phyloP scores from a whole-genome alignment of 371 early-diverging fungal genomes.

The Mortierella sp. region DNA sequence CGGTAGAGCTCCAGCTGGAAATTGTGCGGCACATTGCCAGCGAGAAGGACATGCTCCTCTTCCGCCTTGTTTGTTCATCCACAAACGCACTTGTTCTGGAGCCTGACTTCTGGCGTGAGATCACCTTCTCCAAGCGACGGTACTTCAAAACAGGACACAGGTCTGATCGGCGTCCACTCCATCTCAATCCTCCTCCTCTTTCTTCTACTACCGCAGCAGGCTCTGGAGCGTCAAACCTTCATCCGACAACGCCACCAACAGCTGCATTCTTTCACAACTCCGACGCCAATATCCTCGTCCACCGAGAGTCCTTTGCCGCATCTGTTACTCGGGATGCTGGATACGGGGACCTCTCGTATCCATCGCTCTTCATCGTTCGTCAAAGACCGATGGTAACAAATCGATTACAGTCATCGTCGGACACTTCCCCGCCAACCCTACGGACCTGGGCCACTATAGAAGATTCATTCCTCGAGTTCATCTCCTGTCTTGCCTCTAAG shows the following conservation, averaged over 20 bases:
- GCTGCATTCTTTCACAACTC: conserved; percentile 7
- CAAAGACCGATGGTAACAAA: too few relatives aligned
- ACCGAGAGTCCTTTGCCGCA: conserved; percentile 20
- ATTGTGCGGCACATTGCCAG: conserved; percentile 8
- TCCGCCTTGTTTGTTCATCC: conserved; percentile 23
- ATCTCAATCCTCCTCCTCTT: too few relatives aligned
- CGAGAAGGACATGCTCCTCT: conserved; percentile 6
- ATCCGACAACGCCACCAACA: neutral
- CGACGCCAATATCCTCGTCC: conserved; percentile 22
- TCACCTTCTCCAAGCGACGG: conserved; percentile 26
- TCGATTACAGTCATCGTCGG: too few relatives aligned
- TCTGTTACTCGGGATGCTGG: too few relatives aligned
- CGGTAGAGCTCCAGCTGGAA: conserved; percentile 28
- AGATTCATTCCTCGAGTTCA: conserved; percentile 23
- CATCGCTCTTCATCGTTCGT: too few relatives aligned
- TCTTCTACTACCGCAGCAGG: too few relatives aligned
- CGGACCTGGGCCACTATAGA: conserved; percentile 15
- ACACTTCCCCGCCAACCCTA: too few relatives aligned
- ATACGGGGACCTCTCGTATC: too few relatives aligned
- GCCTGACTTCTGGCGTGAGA: conserved; percentile 30
- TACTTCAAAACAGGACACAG: conserved; percentile 5
- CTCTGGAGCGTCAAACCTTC: too few relatives aligned
- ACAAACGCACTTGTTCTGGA: conserved; percentile 27
- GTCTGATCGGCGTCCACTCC: too few relatives aligned
- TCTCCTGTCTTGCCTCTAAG: conserved; percentile 4